A percentile compares a stretch with the other conserved stretches of the same genome.
phyloP scores from a whole-genome alignment of 2,329 filamentous ascomycete species.

The Penicillium italicum region DNA sequence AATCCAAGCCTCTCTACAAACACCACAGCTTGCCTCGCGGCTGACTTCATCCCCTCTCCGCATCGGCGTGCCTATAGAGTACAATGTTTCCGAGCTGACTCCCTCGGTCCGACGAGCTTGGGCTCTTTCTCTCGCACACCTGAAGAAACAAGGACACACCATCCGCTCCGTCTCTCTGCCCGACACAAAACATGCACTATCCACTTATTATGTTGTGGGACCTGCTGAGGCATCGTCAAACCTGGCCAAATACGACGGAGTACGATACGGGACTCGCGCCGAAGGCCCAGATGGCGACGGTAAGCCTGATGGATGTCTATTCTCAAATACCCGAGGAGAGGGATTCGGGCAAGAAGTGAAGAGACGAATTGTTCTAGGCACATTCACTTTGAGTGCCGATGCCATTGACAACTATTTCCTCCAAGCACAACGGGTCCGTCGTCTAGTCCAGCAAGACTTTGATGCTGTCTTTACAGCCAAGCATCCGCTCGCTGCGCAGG shows the following conservation, averaged over 20 bases:
- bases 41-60: slow-evolving; percentile 37
- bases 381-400: slow-evolving; percentile 83
- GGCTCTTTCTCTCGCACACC: slow-evolving; percentile 56
- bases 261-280: slow-evolving; percentile 74
- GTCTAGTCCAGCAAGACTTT: slow-evolving; percentile 82
- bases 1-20: slow-evolving; percentile 45
- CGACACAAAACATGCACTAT: slow-evolving; percentile 77
- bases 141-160: slow-evolving; percentile 64
- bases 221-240: slow-evolving; percentile 95
- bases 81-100: slow-evolving; percentile 80
- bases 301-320: slow-evolving; percentile 57
- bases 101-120: slow-evolving; percentile 67
- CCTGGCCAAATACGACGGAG: slow-evolving; percentile 91
- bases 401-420: slow-evolving; percentile 97
- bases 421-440: slow-evolving; percentile 82
- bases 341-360: slow-evolving; percentile 83
- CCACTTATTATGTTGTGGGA: slow-evolving; percentile 92
- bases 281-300: slow-evolving; percentile 50
- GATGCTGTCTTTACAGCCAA: slow-evolving; percentile 67
- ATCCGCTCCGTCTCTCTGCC: slow-evolving; percentile 77
- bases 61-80: slow-evolving; percentile 66
- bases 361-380: slow-evolving; percentile 80
- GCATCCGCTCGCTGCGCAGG: slow-evolving; percentile 58
- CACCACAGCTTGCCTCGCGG: slow-evolving; percentile 21
- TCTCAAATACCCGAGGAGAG: slow-evolving; percentile 67